These are phyloP conservation scores for Datura wrightii DNA, from an alignment of 257 asterid species.

Conservation along the genomic window DNA sequence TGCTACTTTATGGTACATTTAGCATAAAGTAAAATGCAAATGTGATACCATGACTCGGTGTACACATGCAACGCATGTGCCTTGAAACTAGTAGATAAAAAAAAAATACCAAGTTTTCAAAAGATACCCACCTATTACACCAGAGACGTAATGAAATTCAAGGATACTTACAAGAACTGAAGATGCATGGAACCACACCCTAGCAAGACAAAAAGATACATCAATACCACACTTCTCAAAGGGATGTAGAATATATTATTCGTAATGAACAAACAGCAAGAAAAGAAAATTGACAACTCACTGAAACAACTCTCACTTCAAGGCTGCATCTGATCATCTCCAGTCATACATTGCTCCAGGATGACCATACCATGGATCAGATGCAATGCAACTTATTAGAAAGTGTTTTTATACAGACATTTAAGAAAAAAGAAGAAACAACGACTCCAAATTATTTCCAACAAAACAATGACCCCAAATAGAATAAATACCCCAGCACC, in stretches of 20 bases:
- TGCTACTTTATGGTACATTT: no score
- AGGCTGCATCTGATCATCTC: constrained; percentile 67
- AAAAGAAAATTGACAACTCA: constrained; percentile 51
- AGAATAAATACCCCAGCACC: constrained; percentile 14
- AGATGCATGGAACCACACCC: constrained; percentile 47
- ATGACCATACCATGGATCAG: constrained; percentile 80
- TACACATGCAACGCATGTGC: no score
- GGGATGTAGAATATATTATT: not conserved
- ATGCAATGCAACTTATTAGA: constrained; percentile 50
- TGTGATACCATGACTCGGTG: no score
- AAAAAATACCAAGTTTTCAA: not conserved
- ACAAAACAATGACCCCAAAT: constrained; percentile 31
- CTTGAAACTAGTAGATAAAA: no score
- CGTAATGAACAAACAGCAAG: constrained; percentile 15
- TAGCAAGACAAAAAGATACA: constrained; percentile 48
- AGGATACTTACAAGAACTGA: constrained; percentile 53
- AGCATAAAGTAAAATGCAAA: no score
- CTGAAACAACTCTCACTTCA: constrained; percentile 48
- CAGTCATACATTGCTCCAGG: constrained; percentile 72
- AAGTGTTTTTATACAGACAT: constrained; percentile 21
- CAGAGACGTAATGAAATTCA: constrained; percentile 9
- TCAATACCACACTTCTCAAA: constrained; percentile 37
- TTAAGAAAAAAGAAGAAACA: constrained; percentile 37
- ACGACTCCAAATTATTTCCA: constrained; percentile 26
- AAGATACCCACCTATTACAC: constrained; percentile 6